Conservation (phyloP, 192 early-diverging fungal genomes). For the Umbelopsis sp. region DNA sequence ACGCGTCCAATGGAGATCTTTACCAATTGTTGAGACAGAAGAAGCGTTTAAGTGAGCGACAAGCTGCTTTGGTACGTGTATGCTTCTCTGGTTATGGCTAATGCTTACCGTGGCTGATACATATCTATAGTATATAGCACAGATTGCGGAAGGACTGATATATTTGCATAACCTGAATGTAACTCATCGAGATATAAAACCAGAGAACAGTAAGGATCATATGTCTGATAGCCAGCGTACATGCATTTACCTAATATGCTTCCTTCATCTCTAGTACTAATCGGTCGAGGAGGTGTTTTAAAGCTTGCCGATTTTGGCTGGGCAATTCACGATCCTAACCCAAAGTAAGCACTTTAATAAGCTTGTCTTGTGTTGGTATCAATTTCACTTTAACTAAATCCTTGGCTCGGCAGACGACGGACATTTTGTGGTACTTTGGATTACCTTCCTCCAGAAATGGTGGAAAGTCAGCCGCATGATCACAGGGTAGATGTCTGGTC, state of each 20-base stretch:
- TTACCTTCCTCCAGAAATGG: slow-evolving; percentile 96
- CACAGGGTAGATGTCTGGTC: slow-evolving; percentile 90
- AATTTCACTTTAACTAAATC: not conserved
- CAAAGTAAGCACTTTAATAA: slow-evolving; percentile 81
- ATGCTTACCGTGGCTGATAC: not conserved
- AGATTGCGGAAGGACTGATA: slow-evolving; percentile 68
- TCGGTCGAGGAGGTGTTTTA: slow-evolving; percentile 79
- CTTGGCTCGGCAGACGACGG: slow-evolving; percentile 70
- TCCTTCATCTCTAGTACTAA: slow-evolving; percentile 44
- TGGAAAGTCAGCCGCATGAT: slow-evolving; percentile 78
- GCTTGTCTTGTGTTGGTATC: not conserved
- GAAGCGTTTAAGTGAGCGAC: slow-evolving; percentile 69
- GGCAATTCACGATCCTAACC: slow-evolving; percentile 86
- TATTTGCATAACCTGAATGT: slow-evolving; percentile 94
- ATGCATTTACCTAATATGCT: not conserved
- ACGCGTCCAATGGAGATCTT: slow-evolving; percentile 86
- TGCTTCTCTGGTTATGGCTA: not conserved
- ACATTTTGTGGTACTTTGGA: slow-evolving; percentile 96
- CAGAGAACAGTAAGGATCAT: slow-evolving; percentile 71
- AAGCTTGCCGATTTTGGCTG: slow-evolving; percentile 98
- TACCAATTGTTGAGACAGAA: slow-evolving; percentile 78
- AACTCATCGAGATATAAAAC: slow-evolving; percentile 83
- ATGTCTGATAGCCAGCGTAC: no score
- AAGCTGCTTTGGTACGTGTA: slow-evolving; percentile 64
- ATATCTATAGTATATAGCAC: slow-evolving; percentile 74